These are phyloP conservation scores for Rhododendron vialii DNA, from an alignment of 148 eudicot species.

Conservation along the genomic window DNA sequence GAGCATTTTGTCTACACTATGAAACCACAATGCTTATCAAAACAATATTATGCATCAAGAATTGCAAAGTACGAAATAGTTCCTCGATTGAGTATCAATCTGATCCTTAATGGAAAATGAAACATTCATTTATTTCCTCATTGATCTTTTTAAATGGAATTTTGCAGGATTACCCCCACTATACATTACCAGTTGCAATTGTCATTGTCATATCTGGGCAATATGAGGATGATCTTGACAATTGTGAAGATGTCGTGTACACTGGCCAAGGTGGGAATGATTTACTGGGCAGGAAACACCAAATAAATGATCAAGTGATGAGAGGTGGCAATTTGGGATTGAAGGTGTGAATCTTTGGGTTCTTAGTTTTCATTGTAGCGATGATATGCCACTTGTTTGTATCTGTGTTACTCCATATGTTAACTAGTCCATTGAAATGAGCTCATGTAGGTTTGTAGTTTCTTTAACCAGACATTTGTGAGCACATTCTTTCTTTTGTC, in stretches of 20 bases:
- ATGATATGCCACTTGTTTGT: background rate
- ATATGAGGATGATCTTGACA: constrained; percentile 72
- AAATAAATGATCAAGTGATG: constrained; percentile 47
- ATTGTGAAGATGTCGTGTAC: constrained; percentile 52
- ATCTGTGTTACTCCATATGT: background rate
- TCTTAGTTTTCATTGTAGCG: background rate
- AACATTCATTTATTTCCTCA: background rate
- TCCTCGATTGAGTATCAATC: background rate
- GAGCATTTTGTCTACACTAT: background rate
- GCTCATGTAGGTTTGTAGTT: background rate
- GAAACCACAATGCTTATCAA: background rate
- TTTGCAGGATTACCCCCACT: constrained; percentile 23
- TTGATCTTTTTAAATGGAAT: background rate
- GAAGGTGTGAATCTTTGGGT: constrained; percentile 38
- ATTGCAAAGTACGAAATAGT: background rate
- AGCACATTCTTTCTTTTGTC: background rate
- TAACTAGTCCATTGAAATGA: background rate
- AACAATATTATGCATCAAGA: background rate
- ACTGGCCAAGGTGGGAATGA: constrained; percentile 78
- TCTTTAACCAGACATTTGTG: background rate
- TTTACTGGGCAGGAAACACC: constrained; percentile 62
- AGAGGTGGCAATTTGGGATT: constrained; percentile 60
- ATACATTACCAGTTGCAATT: constrained; percentile 50
- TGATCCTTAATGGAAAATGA: background rate
- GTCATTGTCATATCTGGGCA: constrained; percentile 76